These are phyloP conservation scores for Deinandra increscens DNA, from an alignment of 129 eudicot species.

Conservation along the genomic window DNA sequence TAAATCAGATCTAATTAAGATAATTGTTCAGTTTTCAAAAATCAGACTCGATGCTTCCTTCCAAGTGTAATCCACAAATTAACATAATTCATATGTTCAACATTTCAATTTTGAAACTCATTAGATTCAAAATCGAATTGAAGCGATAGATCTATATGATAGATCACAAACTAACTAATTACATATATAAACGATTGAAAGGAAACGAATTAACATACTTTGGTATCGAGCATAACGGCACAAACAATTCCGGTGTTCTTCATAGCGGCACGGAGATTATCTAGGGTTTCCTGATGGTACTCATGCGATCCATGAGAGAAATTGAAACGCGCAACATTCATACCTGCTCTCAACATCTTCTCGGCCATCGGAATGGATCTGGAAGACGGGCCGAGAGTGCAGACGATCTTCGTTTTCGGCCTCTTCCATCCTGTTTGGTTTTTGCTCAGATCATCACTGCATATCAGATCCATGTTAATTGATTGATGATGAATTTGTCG, in stretches of 20 bases:
- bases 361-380: constrained; percentile 38
- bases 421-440: constrained; percentile 22
- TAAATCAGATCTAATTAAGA: not conserved
- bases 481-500: too few species aligned
- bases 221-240: constrained; percentile 44
- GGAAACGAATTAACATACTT: too few species aligned
- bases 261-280: constrained; percentile 39
- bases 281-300: constrained; percentile 45
- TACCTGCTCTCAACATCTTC: constrained; percentile 32
- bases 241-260: constrained; percentile 34
- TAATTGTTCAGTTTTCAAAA: not conserved
- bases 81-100: too few species aligned
- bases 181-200: too few species aligned
- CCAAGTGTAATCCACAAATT: not conserved
- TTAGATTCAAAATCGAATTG: too few species aligned
- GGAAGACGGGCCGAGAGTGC: constrained; percentile 44
- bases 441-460: constrained; percentile 14
- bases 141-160: too few species aligned
- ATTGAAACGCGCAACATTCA: constrained; percentile 47
- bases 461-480: constrained; percentile 32
- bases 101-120: too few species aligned
- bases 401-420: constrained; percentile 35
- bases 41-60: not conserved
- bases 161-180: too few species aligned
- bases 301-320: constrained; percentile 44